These are phyloP conservation scores for Agaricales sp. DNA, from an alignment of 1,284 basidiomycete genomes.

Conservation along the genomic window DNA sequence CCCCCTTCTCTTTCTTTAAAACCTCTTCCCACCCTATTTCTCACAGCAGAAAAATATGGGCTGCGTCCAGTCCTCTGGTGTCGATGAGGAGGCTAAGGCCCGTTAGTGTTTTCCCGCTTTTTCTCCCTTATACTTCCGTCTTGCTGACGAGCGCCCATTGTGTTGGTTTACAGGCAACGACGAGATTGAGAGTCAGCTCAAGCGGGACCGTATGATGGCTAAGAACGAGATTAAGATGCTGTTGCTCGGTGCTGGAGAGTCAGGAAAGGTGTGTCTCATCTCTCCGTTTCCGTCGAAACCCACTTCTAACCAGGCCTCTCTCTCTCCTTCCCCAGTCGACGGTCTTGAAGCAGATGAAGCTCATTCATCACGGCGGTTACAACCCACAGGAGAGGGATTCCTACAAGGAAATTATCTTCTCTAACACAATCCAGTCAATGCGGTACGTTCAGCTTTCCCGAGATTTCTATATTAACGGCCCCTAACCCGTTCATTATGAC, in stretches of 20 bases:
- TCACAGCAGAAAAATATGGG: slow-evolving; percentile 40
- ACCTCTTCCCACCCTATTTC: neutral
- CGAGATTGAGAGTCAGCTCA: slow-evolving; percentile 94
- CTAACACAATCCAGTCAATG: slow-evolving; percentile 96
- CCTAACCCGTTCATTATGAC: too few relatives aligned
- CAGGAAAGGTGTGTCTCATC: slow-evolving; percentile 58
- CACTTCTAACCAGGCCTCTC: neutral
- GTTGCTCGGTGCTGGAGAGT: slow-evolving; percentile 87
- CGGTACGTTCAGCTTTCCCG: slow-evolving; percentile 46
- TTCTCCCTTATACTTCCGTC: slow-evolving; percentile 3
- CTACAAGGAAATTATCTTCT: slow-evolving; percentile 96
- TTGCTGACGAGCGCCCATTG: slow-evolving; percentile 1
- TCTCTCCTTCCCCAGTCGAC: slow-evolving; percentile 59
- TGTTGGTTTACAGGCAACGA: slow-evolving; percentile 63
- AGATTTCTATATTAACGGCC: too few relatives aligned
- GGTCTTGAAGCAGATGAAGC: slow-evolving; percentile 93
- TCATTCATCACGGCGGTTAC: slow-evolving; percentile 90
- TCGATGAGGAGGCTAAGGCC: slow-evolving; percentile 75
- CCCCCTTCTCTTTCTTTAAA: neutral
- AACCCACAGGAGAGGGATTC: slow-evolving; percentile 86
- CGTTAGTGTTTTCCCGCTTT: slow-evolving; percentile 39
- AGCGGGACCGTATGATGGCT: slow-evolving; percentile 83
- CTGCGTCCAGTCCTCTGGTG: slow-evolving; percentile 59
- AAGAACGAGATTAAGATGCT: slow-evolving; percentile 96
- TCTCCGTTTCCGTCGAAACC: too few relatives aligned